Evolutionary conservation across 192 early-diverging fungal species (phyloP).

Genomic region (Helicostylum pulchrum): DNA sequence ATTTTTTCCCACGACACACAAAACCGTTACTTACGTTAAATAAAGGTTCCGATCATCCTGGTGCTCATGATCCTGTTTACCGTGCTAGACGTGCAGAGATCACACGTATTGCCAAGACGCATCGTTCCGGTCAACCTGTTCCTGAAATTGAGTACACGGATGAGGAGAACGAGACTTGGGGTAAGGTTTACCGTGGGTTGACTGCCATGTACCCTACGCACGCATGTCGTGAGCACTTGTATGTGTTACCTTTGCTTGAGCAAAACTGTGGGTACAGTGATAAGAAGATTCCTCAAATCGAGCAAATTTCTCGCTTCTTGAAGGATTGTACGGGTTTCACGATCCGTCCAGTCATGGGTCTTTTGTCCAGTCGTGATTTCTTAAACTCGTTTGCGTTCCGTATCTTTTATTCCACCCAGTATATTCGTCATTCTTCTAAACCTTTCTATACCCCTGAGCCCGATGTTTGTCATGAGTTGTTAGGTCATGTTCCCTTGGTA

Average conservation of each 20-base stretch:
- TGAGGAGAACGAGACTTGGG: conserved; percentile 83
- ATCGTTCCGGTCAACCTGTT: conserved; percentile 71
- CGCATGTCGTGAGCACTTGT: conserved; percentile 90
- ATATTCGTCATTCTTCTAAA: conserved; percentile 89
- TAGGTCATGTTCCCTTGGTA: conserved; percentile 80
- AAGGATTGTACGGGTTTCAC: conserved; percentile 95
- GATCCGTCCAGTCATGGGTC: conserved; percentile 90
- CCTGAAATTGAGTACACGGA: conserved; percentile 80
- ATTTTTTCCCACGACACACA: not conserved
- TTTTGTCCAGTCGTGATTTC: conserved; percentile 91
- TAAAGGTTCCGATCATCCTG: conserved; percentile 86
- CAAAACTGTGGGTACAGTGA: conserved; percentile 88
- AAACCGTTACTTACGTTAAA: too few species aligned
- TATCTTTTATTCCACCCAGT: conserved; percentile 96
- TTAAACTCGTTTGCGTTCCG: conserved; percentile 95
- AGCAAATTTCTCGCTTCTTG: conserved; percentile 84
- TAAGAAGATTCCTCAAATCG: conserved; percentile 88
- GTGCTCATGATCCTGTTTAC: conserved; percentile 84
- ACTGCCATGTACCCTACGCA: conserved; percentile 72
- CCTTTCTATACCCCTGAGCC: conserved; percentile 94
- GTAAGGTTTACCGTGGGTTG: conserved; percentile 72
- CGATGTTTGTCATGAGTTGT: conserved; percentile 94
- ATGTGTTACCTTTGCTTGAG: conserved; percentile 83
- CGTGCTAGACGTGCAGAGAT: conserved; percentile 81
- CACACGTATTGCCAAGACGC: conserved; percentile 77